Conservation (phyloP, 495 filamentous ascomycete genomes). For the Evansstolkia leycettana region DNA sequence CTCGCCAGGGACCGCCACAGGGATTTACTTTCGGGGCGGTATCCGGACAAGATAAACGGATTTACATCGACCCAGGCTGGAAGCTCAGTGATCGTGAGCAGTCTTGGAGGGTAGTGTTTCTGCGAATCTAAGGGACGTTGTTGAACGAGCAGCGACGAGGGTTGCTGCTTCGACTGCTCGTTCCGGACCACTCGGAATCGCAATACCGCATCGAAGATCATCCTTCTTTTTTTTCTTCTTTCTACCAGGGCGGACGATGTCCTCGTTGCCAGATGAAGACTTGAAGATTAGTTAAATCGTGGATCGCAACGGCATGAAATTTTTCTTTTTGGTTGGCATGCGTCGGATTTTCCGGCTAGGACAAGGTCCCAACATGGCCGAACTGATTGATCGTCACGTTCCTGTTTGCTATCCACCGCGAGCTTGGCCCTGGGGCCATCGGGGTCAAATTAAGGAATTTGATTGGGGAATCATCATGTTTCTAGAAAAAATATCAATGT, state of each 20-base stretch:
- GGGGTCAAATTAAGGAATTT: too few species aligned
- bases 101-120: neutral
- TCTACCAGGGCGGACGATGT: neutral
- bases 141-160: neutral
- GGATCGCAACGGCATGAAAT: neutral
- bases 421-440: too few species aligned
- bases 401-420: too few species aligned
- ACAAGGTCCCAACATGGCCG: too few species aligned
- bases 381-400: too few species aligned
- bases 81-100: slow-evolving; percentile 3
- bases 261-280: neutral
- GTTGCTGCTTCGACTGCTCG: neutral
- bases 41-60: slow-evolving; percentile 21
- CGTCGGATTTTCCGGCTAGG: too few species aligned
- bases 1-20: slow-evolving; percentile 16
- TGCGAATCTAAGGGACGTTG: neutral
- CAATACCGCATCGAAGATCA: slow-evolving; percentile 1
- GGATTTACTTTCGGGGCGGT: slow-evolving; percentile 24
- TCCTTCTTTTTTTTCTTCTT: too few species aligned
- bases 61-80: slow-evolving; percentile 24
- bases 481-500: too few species aligned
- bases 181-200: slow-evolving; percentile 1
- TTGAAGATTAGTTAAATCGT: too few species aligned
- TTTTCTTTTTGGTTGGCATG: too few species aligned
- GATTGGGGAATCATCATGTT: too few species aligned